Base-by-base conservation (phyloP, 768 basidiomycete species). In the Mycena amicta region DNA sequence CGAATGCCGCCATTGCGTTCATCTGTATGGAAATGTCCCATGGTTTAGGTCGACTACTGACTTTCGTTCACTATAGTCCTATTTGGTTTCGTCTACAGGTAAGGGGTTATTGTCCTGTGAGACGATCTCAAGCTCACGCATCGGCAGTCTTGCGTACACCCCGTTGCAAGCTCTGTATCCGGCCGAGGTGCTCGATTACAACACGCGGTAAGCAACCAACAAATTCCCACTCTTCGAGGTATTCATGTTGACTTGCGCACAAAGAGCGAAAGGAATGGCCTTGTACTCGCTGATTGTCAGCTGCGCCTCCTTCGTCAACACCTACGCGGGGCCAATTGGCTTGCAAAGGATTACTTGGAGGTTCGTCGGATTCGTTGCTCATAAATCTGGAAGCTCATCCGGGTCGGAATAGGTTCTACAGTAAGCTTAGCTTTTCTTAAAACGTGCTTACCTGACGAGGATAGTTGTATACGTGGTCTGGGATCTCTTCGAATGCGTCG, bases 251-350 rank as follows among this genome's bases (percentile, higher is more conserved):
- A n/a, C 13, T 31, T 31, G 25, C 33, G 8, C 18, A 4, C 23
- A 23, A n/a, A 67, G 79, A 39, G 78, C 78, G 4, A 80, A 80
- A 64, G 78, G 78, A 49, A 75, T 80, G 70, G 76, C 76, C 12
- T 68, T 74, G 61, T 77, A 73, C 52, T 74, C 66, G 15, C 56
- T 69, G 12, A 56, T 57, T 13, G 68, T 69, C 22, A 64, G 60
- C 45, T 64, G 64, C 54, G 68, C 68, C 4, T 67, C 66, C 16
- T 69, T 72, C 52, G 66, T 70, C 64, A 79, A 78, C 64, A 65
- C 67, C 46, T 79, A 74, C 52, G 77, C 77, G 3, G 76, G 77
- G 2, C 78, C 79, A 1, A 76, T 80, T 60, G 78, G 75, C 1
- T 70, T 80, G 26, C 51, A 70, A 28, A 72, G 71, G 55, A 79